phyloP scores from a whole-genome alignment of 768 basidiomycete genomes.

The Panaeolus cyanescens region DNA sequence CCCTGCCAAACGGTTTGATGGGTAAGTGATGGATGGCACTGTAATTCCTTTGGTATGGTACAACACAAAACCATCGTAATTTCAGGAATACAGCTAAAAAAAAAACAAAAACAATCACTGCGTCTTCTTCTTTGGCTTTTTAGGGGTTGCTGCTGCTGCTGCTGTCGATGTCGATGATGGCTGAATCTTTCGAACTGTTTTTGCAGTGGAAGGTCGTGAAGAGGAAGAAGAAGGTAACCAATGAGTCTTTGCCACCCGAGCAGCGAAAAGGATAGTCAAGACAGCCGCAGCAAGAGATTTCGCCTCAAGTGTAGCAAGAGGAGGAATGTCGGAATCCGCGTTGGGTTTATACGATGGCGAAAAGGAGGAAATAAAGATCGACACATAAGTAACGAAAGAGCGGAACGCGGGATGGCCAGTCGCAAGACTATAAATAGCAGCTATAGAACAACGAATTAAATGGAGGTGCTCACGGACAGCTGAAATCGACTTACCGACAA shows the following conservation, averaged over 20 bases:
- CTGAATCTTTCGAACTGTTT: background rate
- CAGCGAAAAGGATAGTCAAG: conserved; percentile 34
- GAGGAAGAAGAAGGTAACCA: no score
- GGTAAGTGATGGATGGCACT: no score
- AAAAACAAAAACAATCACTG: conserved; percentile 9
- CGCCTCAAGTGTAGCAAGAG: conserved; percentile 27
- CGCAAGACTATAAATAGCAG: conserved; percentile 31
- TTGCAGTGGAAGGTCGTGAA: background rate
- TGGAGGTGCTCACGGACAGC: background rate
- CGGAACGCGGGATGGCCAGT: conserved; percentile 33
- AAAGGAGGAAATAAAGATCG: conserved; percentile 19
- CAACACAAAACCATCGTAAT: background rate
- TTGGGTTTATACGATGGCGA: conserved; percentile 18
- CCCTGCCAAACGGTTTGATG: no score
- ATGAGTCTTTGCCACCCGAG: conserved; percentile 30
- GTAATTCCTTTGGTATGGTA: no score
- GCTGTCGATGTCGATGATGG: background rate
- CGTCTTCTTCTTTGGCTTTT: conserved; percentile 16
- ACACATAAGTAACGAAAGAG: conserved; percentile 20
- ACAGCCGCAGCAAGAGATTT: conserved; percentile 33
- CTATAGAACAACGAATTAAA: conserved; percentile 14
- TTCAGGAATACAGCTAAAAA: background rate
- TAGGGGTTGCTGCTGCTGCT: background rate
- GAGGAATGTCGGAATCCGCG: conserved; percentile 21
- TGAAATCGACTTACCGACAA: conserved; percentile 34